Percentiles rank a stretch among this genome's conserved stretches.
Conservation (phyloP, 2,329 filamentous ascomycete species). For the Colletotrichum musicola region DNA sequence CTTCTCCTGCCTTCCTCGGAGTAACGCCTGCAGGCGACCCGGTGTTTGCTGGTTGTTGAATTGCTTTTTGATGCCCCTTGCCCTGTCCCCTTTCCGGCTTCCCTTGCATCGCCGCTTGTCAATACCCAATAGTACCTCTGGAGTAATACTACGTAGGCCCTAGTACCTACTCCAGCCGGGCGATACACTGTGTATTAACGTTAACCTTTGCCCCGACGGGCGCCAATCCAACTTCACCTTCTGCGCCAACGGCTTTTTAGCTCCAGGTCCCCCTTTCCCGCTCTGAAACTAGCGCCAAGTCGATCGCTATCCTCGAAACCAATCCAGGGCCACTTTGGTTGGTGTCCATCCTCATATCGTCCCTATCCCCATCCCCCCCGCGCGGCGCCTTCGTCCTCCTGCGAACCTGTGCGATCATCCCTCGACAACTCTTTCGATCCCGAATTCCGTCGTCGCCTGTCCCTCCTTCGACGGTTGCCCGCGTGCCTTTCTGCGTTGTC, state of each 20-base stretch:
- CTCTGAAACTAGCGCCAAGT: constrained; percentile 17
- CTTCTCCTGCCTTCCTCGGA: too few species aligned
- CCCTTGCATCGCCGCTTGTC: too few species aligned
- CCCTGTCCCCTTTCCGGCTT: too few species aligned
- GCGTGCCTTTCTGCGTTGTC: constrained; percentile 7
- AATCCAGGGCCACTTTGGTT: not conserved
- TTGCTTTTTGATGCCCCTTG: too few species aligned
- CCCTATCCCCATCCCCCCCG: not conserved
- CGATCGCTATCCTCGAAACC: not conserved
- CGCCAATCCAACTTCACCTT: not conserved
- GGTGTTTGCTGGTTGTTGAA: too few species aligned
- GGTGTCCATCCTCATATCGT: constrained; percentile 8
- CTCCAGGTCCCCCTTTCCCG: constrained; percentile 10
- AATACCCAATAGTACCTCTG: too few species aligned
- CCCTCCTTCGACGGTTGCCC: not conserved
- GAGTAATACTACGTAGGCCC: too few species aligned
- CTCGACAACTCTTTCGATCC: not conserved
- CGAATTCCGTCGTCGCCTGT: not conserved
- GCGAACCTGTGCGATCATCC: not conserved
- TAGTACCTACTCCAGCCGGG: too few species aligned
- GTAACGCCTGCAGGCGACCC: too few species aligned
- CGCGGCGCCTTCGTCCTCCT: not conserved
- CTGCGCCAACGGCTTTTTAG: constrained; percentile 10
- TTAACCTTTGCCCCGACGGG: too few species aligned
- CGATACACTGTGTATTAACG: too few species aligned